These are phyloP conservation scores for Huntiella abstrusa DNA, from an alignment of 2,329 filamentous ascomycete genomes.

Conservation along the genomic window DNA sequence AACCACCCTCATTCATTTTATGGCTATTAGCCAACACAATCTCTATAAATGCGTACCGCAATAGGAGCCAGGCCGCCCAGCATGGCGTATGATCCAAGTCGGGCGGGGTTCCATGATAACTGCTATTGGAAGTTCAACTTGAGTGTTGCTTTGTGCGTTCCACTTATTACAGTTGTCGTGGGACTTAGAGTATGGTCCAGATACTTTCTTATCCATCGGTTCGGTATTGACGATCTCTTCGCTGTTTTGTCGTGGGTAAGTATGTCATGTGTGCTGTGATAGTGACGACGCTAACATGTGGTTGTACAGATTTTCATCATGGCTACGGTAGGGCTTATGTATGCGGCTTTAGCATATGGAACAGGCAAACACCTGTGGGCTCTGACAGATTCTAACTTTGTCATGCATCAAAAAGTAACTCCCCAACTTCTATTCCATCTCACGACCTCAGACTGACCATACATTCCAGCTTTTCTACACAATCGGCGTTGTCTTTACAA, in stretches of 20 bases:
- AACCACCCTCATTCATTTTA: too few relatives aligned
- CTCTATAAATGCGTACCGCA: too few relatives aligned
- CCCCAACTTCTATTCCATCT: not conserved
- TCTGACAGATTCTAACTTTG: not conserved
- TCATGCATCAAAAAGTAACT: too few relatives aligned
- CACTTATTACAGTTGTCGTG: conserved; percentile 13
- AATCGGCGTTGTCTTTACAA: conserved; percentile 18
- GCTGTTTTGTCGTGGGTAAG: conserved; percentile 15
- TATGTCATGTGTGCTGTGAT: not conserved
- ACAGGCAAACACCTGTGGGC: conserved; percentile 12
- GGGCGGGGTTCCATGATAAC: conserved; percentile 5
- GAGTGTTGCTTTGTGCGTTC: conserved; percentile 13
- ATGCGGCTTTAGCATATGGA: conserved; percentile 3
- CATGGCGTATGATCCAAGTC: not conserved
- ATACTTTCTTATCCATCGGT: conserved; percentile 13
- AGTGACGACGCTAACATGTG: not conserved
- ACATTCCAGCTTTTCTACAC: conserved; percentile 16
- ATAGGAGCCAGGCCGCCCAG: not conserved
- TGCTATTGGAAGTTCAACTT: conserved; percentile 11
- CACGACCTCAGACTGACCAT: not conserved
- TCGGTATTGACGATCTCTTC: conserved; percentile 16
- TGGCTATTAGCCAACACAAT: too few relatives aligned
- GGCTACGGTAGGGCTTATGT: not conserved
- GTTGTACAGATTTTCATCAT: conserved; percentile 3
- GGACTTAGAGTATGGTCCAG: conserved; percentile 15